Evolutionary conservation across 140 eudicot species (phyloP).

Genomic region (Oenanthe javanica): DNA sequence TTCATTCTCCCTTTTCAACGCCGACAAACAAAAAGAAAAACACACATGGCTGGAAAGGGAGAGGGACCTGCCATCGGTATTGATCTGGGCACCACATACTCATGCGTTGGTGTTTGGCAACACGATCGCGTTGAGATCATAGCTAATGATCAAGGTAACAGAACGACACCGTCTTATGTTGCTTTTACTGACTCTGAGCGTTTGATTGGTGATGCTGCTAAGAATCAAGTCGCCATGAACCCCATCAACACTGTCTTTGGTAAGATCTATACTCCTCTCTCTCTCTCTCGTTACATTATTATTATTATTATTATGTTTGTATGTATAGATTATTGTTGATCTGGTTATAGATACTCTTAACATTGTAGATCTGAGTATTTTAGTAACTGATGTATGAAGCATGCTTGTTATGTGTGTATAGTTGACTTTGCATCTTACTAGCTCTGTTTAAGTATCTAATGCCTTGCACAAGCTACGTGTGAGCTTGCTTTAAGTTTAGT

Average conservation of each 20-base stretch:
- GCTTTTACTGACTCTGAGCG: conserved; percentile 18
- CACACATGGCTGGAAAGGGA: conserved; percentile 21
- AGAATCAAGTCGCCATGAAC: conserved; percentile 26
- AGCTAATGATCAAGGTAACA: conserved; percentile 24
- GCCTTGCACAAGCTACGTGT: background rate
- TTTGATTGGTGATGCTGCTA: conserved; percentile 24
- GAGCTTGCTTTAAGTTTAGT: background rate
- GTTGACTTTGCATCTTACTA: background rate
- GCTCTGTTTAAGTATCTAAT: background rate
- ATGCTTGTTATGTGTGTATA: background rate
- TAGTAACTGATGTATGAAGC: background rate
- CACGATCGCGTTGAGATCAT: conserved; percentile 25
- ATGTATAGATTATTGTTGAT: background rate
- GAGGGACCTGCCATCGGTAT: conserved; percentile 26
- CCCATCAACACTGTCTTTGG: conserved; percentile 24
- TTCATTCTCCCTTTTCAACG: background rate
- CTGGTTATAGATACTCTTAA: background rate
- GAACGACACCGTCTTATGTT: conserved; percentile 23
- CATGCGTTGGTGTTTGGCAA: conserved; percentile 25
- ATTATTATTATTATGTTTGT: background rate
- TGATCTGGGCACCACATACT: conserved; percentile 25
- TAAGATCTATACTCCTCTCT: conserved; percentile 6
- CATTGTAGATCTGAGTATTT: background rate
- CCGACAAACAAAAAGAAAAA: background rate
- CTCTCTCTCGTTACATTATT: no score